Conservation (phyloP, 768 basidiomycete genomes). For the Imleria badia region DNA sequence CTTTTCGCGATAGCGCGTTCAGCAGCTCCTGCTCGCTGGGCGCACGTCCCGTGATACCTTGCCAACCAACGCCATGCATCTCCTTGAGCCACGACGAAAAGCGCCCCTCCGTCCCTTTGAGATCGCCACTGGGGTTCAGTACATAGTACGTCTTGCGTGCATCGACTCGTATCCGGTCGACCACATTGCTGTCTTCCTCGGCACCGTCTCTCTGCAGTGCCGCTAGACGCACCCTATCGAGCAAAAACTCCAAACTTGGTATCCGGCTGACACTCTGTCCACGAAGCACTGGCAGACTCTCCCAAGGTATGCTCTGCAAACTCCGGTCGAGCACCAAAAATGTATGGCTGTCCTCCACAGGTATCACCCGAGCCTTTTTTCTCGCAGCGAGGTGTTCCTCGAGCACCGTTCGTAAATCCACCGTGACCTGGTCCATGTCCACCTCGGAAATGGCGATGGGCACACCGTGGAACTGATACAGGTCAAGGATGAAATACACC, state of each 20-base stretch:
- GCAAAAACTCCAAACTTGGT: slow-evolving; percentile 83
- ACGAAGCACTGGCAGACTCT: slow-evolving; percentile 84
- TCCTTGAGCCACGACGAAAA: slow-evolving; percentile 77
- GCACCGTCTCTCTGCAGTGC: slow-evolving; percentile 37
- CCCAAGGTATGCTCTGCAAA: slow-evolving; percentile 91
- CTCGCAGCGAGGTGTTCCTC: slow-evolving; percentile 60
- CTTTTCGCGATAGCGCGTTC: slow-evolving; percentile 66
- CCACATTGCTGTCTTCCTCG: slow-evolving; percentile 15
- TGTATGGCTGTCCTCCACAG: slow-evolving; percentile 60
- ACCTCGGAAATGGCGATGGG: slow-evolving; percentile 88
- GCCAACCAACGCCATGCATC: slow-evolving; percentile 79
- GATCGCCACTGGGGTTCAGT: slow-evolving; percentile 91
- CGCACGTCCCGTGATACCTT: slow-evolving; percentile 69
- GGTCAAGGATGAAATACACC: slow-evolving; percentile 88
- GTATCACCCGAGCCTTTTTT: slow-evolving; percentile 32
- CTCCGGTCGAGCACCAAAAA: slow-evolving; percentile 92
- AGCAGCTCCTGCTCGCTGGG: slow-evolving; percentile 86
- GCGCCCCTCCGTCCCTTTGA: slow-evolving; percentile 75
- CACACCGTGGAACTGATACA: slow-evolving; percentile 92
- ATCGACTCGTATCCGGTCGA: slow-evolving; percentile 59
- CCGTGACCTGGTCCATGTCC: slow-evolving; percentile 84
- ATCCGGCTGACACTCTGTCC: slow-evolving; percentile 90
- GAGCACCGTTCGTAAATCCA: slow-evolving; percentile 77
- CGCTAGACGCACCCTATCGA: slow-evolving; percentile 74
- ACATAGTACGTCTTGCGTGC: slow-evolving; percentile 74